These are phyloP conservation scores for Yarrowia divulgata DNA, from an alignment of 805 yeast species.

Conservation along the genomic window DNA sequence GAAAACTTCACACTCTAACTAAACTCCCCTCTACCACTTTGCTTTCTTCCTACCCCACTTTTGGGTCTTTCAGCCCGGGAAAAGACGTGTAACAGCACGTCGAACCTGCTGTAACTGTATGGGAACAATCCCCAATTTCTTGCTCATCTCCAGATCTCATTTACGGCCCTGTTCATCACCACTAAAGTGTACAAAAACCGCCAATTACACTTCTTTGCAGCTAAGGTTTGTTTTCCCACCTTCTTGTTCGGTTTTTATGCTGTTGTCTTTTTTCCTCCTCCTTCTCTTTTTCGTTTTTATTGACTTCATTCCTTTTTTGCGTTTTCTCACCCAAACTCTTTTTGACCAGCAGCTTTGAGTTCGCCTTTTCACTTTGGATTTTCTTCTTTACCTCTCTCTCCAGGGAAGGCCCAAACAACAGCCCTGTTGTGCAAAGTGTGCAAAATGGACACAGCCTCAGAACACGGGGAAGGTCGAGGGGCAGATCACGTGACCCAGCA, in stretches of 20 bases:
- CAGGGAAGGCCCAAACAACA: slow-evolving; percentile 25
- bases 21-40: slow-evolving; percentile 16
- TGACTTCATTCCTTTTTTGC: background rate
- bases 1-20: slow-evolving; percentile 11
- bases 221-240: slow-evolving; percentile 3
- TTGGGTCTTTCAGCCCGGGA: background rate
- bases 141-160: too few relatives aligned
- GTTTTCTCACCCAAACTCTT: background rate
- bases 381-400: background rate
- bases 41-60: slow-evolving; percentile 36
- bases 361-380: background rate
- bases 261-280: slow-evolving; percentile 6
- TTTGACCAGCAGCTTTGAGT: background rate
- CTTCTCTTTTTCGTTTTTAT: slow-evolving; percentile 7
- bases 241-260: slow-evolving; percentile 8
- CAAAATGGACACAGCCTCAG: slow-evolving; percentile 18
- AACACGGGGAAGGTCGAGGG: slow-evolving; percentile 29
- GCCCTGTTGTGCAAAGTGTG: background rate
- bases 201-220: background rate
- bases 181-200: background rate
- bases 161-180: background rate
- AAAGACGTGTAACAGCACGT: background rate
- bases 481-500: slow-evolving; percentile 13
- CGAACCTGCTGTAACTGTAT: background rate
- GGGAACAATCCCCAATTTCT: background rate